Evolutionary conservation across 78 protist genomes (phyloP), one percentile per base, ranked within the genome.

Genomic region (Dictyostelium intermedium): DNA sequence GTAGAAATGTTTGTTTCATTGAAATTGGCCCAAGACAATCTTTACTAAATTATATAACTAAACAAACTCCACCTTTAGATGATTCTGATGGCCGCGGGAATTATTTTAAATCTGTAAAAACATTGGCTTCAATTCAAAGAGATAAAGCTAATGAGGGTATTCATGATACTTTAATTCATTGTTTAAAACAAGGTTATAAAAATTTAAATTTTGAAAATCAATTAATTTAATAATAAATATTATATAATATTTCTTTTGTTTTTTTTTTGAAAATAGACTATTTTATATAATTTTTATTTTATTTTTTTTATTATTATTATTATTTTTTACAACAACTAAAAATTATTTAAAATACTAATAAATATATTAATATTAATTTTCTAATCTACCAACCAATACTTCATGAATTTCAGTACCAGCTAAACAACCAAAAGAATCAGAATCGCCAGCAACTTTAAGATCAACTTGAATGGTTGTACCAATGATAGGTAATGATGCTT

Each of bases 371-470:
- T 18, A 20, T 56, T 50, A 50, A 50, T 50, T 50, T 50, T 56
- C 66, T 56, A 56, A 56, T 56, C 25, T 82, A 56, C 72, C 18
- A 25, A 82, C 5, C 25, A 35, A 18, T 34, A 82, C 86, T 60
- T 82, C 86, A 60, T 35, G 32, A 9, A 82, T 32, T 35, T 60
- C 77, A 10, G 86, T 82, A 34, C 86, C 86, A 56, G 86, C 56
- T 18, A 23, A n/a, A 82, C 61, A 18, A 16, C 74, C 74, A 50
- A 56, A 82, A 10, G 47, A 16, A 35, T 82, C 74, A 10, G 86
- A 20, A 3, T 4, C 11, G 20, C 76, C 74, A 60, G 86, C 70
- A 0, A 82, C 60, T 60, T 82, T 82, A 7, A 13, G 4, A 27
- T 82, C 74, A 34, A 82, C 35, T 53, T 50, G 23, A 82, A 82